Base-by-base conservation (phyloP, 179 eudicot species). In the Silene vulgaris region DNA sequence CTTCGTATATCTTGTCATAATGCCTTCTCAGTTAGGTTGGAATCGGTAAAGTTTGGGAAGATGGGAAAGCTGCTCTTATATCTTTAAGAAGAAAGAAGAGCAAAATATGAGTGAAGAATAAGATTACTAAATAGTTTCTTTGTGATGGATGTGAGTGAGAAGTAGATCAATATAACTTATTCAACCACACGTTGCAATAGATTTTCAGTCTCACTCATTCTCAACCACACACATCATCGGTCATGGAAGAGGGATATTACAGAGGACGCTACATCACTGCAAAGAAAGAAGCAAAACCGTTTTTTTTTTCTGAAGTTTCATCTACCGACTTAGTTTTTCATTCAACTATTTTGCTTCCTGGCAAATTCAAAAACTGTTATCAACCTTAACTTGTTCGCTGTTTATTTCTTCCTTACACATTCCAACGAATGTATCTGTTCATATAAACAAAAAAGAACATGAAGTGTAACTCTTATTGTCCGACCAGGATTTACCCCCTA, bases 401-500 rank as follows among this genome's bases (percentile, higher is more conserved):
- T 71, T 19, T 54, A 48, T 59, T 3, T 56, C 12, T 8, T 43
- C 48, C 69, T 67, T 57, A 57, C 54, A n/a, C n/a, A 13, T 20
- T 54, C 13, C 4, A 60, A 72, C 43, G 43, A 17, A 69, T 16
- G 8, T 37, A 52, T 17, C 7, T 30, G 14, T 71, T 70, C 12
- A 28, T 35, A 26, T n/a, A 43, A 75, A 66, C 65, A 74, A 16
- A 30, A 71, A 21, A 45, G 4, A 37, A 45, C 11, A 50, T 52
- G 32, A 45, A 71, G 48, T 72, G 43, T 21, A 60, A 76, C 80
- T 30, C 59, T 79, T 59, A 28, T 57, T 78, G 32, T 74, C 63
- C 78, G 77, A 74, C 81, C 90, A 90, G 94, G 97, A 82, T 37
- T 40, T 79, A 67, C 82, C 79, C 8, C 82, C 79, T 65, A 73